These are phyloP conservation scores for Chlorella sp. DNA, from an alignment of 139 green algal genomes.

Conservation along the genomic window DNA sequence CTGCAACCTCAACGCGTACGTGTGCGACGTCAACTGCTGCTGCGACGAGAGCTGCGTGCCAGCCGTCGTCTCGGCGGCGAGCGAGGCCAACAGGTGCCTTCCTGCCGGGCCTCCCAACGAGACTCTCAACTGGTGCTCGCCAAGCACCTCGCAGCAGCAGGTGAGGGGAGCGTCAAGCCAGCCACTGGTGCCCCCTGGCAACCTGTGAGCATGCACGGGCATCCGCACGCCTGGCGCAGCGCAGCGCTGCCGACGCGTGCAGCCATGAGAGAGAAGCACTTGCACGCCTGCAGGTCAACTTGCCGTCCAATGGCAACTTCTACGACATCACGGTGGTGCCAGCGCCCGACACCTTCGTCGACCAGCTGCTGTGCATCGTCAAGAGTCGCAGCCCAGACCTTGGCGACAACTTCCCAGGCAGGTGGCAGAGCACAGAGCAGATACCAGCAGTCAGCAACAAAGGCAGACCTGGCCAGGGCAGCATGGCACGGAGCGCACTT, in stretches of 20 bases:
- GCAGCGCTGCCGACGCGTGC: not conserved
- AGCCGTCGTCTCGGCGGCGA: constrained; percentile 7
- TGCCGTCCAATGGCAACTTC: constrained; percentile 34
- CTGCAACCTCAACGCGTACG: constrained; percentile 22
- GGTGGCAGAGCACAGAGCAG: no score
- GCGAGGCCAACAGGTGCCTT: constrained; percentile 15
- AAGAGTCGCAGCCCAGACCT: constrained; percentile 38
- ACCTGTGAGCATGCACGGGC: not conserved
- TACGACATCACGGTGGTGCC: constrained; percentile 13
- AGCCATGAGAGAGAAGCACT: no score
- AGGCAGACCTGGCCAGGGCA: no score
- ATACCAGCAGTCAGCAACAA: no score
- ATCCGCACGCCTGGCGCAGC: not conserved
- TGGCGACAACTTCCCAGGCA: constrained; percentile 32
- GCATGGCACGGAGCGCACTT: no score
- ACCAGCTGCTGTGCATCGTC: constrained; percentile 44
- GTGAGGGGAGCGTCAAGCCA: no score
- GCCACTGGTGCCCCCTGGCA: no score
- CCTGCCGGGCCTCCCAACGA: constrained; percentile 24
- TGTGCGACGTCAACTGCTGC: constrained; percentile 40
- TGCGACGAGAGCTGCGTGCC: constrained; percentile 37
- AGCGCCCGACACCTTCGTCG: constrained; percentile 29
- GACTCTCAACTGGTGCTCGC: constrained; percentile 33
- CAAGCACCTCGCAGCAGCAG: no score
- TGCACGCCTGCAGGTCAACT: constrained; percentile 45